These are phyloP conservation scores for Sugiyamaella neomexicana DNA, from an alignment of 1,139 yeast genomes.

Conservation along the genomic window DNA sequence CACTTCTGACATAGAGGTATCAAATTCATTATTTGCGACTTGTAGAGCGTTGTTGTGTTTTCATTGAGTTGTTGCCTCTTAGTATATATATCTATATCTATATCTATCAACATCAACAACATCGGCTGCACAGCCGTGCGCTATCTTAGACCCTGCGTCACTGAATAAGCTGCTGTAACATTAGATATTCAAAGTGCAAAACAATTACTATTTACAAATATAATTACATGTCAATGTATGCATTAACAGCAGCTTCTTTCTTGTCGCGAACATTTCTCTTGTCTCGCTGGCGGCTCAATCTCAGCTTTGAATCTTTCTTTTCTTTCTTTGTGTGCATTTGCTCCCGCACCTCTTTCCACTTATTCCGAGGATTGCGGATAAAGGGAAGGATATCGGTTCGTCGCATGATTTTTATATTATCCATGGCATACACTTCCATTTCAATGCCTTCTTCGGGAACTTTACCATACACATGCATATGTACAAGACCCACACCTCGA, in stretches of 20 bases:
- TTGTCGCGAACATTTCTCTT: constrained; percentile 3
- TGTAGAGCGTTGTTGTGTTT: not conserved
- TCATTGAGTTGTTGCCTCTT: not conserved
- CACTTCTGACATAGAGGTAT: constrained; percentile 54
- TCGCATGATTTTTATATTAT: constrained; percentile 43
- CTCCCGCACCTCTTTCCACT: not conserved
- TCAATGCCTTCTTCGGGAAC: constrained; percentile 43
- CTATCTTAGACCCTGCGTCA: not conserved
- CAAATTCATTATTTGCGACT: not conserved
- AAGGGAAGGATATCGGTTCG: constrained; percentile 38
- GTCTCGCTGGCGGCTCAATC: not conserved
- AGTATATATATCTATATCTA: too few relatives aligned
- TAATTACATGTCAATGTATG: constrained; percentile 1
- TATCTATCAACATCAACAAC: not conserved
- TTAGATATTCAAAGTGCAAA: too few relatives aligned
- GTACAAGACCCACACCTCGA: constrained; percentile 66
- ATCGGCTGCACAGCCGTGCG: not conserved
- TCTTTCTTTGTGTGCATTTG: not conserved
- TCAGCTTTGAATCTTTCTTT: not conserved
- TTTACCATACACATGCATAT: constrained; percentile 64
- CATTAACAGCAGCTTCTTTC: constrained; percentile 5
- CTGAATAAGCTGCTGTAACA: too few relatives aligned
- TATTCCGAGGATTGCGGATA: constrained; percentile 24
- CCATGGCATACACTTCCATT: constrained; percentile 50
- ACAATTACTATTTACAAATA: constrained; percentile 7